Base-by-base conservation (phyloP, 2,329 filamentous ascomycete genomes). In the Cryphonectria nitschkei region DNA sequence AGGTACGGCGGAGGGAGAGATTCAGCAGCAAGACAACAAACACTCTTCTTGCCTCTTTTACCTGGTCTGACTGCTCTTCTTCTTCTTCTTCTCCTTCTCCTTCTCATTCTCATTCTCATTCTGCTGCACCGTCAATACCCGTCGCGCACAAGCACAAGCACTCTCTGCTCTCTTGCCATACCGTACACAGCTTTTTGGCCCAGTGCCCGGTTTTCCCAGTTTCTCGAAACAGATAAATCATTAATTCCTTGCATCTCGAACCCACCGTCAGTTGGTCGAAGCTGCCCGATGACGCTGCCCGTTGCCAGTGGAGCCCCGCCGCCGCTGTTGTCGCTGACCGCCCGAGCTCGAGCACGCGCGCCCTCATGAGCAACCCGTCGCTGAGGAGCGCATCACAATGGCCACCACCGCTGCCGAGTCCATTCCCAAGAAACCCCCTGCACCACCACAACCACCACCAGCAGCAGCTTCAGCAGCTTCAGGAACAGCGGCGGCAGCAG, bases 321-420 rank as follows among this genome's bases (percentile, higher is more conserved):
- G 43, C 62, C 32, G 26, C 62, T 52, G 29, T 43, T 50, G 62
- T 66, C 62, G 52, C 61, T 62, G 62, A 50, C 43, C 34, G 39
- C 50, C 46, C 60, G 39, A 54, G 66, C 54, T 29, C 66, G 50
- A 32, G 43, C 22, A 26, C 60, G 26, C 32, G n/a, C 67, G 7
- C 43, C 52, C 39, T 62, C 46, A 68, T 54, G 58, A 61, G 22
- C 61, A 66, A 61, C 62, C 56, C 56, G 65, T 14, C 63, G 63
- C 67, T 63, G 68, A 67, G 61, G 65, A 56, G 34, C 29, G 39
- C 62, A 66, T 68, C 70, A 54, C 65, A 26, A 70, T 72, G 71
- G 71, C 68, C 63, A 70, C 68, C 39, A 70, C 61, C 71, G 65
- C 71, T 43, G 64, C 68, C 26, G 65, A 67, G 37, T 54, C 65